Conservation (phyloP, 129 eudicot genomes). For the Cynara cardunculus region DNA sequence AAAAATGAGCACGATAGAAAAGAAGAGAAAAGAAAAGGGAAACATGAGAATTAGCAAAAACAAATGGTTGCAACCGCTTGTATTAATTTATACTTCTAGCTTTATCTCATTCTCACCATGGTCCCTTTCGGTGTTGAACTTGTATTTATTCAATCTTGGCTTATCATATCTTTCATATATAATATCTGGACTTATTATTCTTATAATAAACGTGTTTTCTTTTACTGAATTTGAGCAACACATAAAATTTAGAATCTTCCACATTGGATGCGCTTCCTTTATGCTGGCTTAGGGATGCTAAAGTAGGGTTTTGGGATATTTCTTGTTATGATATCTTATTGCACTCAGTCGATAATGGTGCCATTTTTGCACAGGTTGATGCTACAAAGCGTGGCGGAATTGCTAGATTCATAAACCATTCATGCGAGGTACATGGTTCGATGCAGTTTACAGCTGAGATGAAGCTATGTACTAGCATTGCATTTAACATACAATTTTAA, state of each 20-base stretch:
- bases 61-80: neutral
- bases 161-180: neutral
- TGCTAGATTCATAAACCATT: conserved; percentile 97
- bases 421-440: conserved; percentile 75
- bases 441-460: neutral
- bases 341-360: neutral
- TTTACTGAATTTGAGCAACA: neutral
- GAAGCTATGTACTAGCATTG: conserved; percentile 3
- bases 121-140: neutral
- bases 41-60: neutral
- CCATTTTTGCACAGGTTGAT: conserved; percentile 65
- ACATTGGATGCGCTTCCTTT: neutral
- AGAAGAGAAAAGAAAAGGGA: neutral
- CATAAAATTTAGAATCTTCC: neutral
- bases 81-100: too few relatives aligned
- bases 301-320: neutral
- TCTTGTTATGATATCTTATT: neutral
- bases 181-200: neutral
- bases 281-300: neutral
- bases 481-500: neutral
- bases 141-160: neutral
- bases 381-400: conserved; percentile 98
- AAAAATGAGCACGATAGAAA: neutral
- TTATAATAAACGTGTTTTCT: neutral
- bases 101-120: too few relatives aligned